Base-by-base conservation (phyloP, 192 early-diverging fungal species). In the Mortierella claussenii region DNA sequence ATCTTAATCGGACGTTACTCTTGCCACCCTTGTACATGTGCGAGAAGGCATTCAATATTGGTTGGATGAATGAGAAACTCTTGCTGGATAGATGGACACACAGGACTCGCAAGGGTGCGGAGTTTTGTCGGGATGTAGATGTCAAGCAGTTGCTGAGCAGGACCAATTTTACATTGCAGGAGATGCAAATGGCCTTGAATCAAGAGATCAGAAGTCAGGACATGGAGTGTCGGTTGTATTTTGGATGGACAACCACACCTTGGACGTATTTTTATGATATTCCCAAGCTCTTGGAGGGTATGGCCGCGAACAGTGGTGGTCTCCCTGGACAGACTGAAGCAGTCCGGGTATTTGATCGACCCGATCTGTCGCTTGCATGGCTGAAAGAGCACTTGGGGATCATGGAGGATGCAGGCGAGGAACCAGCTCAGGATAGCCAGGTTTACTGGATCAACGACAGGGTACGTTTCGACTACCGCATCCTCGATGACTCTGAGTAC, bases 1-100 rank as follows among this genome's bases (percentile, higher is more conserved):
- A 54, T 24, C 46, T 79, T 12, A 82, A 82, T 32, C 40, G 84
- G 48, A 85, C 84, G 5, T 44, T 85, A 20, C 71, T 85, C 20
- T 36, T 85, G 6, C 81, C 84, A 0, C 80, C 81, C 1, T 32
- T 61, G 11, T 61, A 49, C 21, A n/a, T 45, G 31, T 36, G 18
- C 31, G 47, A 44, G 13, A 52, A 42, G 46, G n/a, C 17, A 12
- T 40, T 51, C 4, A 63, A 52, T 15, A 21, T 63, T 36, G 24
- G 0, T 4, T 63, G 60, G 60, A 27, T 12, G 11, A 30, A 24
- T 0, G 20, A 24, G 0, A 13, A 12, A 27, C 34, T 13, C 5
- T 49, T 63, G 20, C 34, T 63, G 1, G 13, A 36, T 10, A 24
- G 33, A 18, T 63, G 60, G 60, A 27, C 5, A 4, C n/a, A 17